These are phyloP conservation scores for Podaxis mareebaensis DNA, from an alignment of 768 basidiomycete genomes.

Conservation along the genomic window DNA sequence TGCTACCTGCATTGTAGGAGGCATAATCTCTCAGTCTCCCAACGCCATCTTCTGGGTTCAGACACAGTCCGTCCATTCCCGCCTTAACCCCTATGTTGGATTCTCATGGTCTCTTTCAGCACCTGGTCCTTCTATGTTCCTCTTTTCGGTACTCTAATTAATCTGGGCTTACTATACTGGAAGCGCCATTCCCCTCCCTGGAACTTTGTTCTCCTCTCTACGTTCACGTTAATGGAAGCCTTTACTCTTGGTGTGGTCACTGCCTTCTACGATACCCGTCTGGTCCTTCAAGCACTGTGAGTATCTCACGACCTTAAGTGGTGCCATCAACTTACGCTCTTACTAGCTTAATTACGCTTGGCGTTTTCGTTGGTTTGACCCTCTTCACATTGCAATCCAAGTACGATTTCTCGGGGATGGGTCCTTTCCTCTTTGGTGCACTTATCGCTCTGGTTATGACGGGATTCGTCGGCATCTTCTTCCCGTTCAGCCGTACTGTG, in stretches of 20 bases:
- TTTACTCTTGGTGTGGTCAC: conserved; percentile 86
- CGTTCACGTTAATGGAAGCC: conserved; percentile 91
- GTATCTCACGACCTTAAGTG: conserved; percentile 24
- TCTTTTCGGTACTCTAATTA: conserved; percentile 75
- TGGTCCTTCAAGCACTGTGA: conserved; percentile 87
- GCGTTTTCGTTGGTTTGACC: conserved; percentile 92
- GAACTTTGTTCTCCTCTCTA: conserved; percentile 81
- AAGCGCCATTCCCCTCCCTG: conserved; percentile 89
- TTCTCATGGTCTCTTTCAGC: conserved; percentile 34
- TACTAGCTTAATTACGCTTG: conserved; percentile 77
- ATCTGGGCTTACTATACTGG: conserved; percentile 83
- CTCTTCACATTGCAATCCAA: conserved; percentile 95
- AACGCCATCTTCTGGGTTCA: conserved; percentile 70
- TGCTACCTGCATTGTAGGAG: conserved; percentile 79
- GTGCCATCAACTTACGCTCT: conserved; percentile 2
- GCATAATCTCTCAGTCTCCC: conserved; percentile 63
- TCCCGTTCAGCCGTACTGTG: conserved; percentile 82
- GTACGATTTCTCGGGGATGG: conserved; percentile 95
- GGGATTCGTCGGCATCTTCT: conserved; percentile 78
- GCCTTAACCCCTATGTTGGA: background rate
- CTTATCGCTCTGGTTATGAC: conserved; percentile 81
- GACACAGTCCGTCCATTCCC: conserved; percentile 50
- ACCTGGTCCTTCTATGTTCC: conserved; percentile 81
- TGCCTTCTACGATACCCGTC: conserved; percentile 67
- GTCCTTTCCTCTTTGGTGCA: conserved; percentile 85